Conservation (phyloP, 2,329 filamentous ascomycete species). For the Juglanconis sp. region DNA sequence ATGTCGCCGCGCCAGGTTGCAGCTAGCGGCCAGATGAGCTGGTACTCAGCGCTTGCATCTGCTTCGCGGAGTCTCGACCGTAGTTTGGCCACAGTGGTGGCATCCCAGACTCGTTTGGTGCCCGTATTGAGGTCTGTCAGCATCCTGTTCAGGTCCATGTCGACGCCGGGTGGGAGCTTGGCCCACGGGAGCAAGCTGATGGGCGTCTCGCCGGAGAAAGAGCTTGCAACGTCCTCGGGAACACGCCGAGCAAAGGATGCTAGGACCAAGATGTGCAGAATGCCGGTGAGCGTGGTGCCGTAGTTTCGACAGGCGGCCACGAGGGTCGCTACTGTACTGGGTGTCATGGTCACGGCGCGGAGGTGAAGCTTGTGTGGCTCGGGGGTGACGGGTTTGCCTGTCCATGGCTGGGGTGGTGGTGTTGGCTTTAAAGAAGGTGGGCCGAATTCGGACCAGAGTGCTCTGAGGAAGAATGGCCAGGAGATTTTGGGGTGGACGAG, state of each 20-base stretch:
- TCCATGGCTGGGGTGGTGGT: slow-evolving; percentile 33
- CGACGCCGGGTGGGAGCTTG: slow-evolving; percentile 17
- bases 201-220: slow-evolving; percentile 39
- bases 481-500: slow-evolving; percentile 39
- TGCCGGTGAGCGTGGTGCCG: slow-evolving; percentile 43
- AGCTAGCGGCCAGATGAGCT: slow-evolving; percentile 42
- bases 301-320: slow-evolving; percentile 39
- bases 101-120: slow-evolving; percentile 30
- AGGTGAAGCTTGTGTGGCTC: slow-evolving; percentile 35
- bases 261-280: slow-evolving; percentile 45
- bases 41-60: slow-evolving; percentile 20
- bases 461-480: slow-evolving; percentile 36
- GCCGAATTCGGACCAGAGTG: slow-evolving; percentile 37
- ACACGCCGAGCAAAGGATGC: slow-evolving; percentile 38
- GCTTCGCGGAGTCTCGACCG: slow-evolving; percentile 16
- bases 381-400: slow-evolving; percentile 33
- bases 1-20: slow-evolving; percentile 33
- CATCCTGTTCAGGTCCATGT: slow-evolving; percentile 27
- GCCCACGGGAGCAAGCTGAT: slow-evolving; percentile 43
- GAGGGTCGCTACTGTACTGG: slow-evolving; percentile 28
- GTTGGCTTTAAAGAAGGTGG: slow-evolving; percentile 36
- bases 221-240: slow-evolving; percentile 27
- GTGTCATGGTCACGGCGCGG: slow-evolving; percentile 33
- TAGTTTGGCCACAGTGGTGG: slow-evolving; percentile 24
- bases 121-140: slow-evolving; percentile 41